Evolutionary conservation across 2,329 filamentous ascomycete species (phyloP).

Genomic region (Cercospora brassicicola): DNA sequence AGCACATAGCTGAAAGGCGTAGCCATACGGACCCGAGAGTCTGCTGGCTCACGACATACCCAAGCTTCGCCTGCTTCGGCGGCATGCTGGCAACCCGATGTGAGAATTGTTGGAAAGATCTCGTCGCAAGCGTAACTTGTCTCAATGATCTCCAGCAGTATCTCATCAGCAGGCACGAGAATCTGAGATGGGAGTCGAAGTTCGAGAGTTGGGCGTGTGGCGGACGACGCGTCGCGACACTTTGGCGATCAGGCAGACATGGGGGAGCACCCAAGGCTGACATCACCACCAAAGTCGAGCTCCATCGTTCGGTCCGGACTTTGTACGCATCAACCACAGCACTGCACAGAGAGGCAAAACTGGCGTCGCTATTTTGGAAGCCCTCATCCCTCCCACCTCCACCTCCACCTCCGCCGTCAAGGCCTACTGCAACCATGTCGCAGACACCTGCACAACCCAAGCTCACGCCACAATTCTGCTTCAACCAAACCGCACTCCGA

Average conservation of each 20-base stretch:
- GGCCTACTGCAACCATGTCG: slow-evolving; percentile 40
- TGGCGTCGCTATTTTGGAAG: slow-evolving; percentile 38
- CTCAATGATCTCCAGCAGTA: slow-evolving; percentile 14
- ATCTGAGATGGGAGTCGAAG: slow-evolving; percentile 11
- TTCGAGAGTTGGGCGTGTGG: neutral
- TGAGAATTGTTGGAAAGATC: neutral
- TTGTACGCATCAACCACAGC: neutral
- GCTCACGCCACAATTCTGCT: slow-evolving; percentile 54
- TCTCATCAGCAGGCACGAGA: slow-evolving; percentile 18
- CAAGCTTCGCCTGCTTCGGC: slow-evolving; percentile 75
- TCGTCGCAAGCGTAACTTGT: slow-evolving; percentile 12
- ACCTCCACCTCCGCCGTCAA: slow-evolving; percentile 3
- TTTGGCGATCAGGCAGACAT: slow-evolving; percentile 2
- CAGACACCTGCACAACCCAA: slow-evolving; percentile 42
- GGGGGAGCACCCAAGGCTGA: neutral
- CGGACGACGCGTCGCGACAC: slow-evolving; percentile 9
- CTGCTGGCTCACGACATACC: slow-evolving; percentile 79
- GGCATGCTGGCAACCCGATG: slow-evolving; percentile 41
- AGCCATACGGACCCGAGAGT: slow-evolving; percentile 64
- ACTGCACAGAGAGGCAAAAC: slow-evolving; percentile 15
- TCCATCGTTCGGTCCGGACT: neutral
- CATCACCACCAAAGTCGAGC: slow-evolving; percentile 7
- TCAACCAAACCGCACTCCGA: slow-evolving; percentile 53
- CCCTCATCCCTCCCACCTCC: slow-evolving; percentile 15
- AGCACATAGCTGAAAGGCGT: neutral